Base-by-base conservation (phyloP, 495 filamentous ascomycete genomes). In the Evansstolkia leycettana region DNA sequence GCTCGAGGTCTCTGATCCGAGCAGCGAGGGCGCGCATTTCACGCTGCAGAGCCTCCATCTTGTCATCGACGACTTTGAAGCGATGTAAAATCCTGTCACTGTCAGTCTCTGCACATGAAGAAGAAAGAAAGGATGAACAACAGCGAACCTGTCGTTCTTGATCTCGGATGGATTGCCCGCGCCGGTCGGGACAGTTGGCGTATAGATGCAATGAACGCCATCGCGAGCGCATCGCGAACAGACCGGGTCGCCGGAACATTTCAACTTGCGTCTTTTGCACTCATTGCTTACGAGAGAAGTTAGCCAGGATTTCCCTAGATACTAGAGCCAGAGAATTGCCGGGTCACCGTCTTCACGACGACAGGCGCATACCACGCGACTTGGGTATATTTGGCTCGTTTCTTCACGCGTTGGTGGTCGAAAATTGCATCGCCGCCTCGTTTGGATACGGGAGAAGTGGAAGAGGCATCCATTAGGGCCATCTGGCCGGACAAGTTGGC, bases 241-340 rank as follows among this genome's bases (percentile, higher is more conserved):
- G 1, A 79, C 76, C 1, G 60, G 67, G 39, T 85, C 73, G 33
- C 86, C 86, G 51, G 86, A 88, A 56, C 86, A 94, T 52, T 90
- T 92, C 55, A 93, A 80, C 59, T 94, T 93, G 29, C 86, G 77
- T 15, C 84, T 69, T 46, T 92, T 92, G 62, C 86, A 94, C 50
- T 94, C 82, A 49, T 88, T 92, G 45, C 67, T 71, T 28, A 7
- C 17, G 4, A n/a, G n/a, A 18, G 8, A 1, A 25, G 28, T 32
- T 2, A 26, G 36, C 46, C 41, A 52, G 42, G 18, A 19, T 29
- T 26, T 19, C 23, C 23, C 19, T 2, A 31, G 13, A 26, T 17
- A 19, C 18, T 5, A 5, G 14, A 15, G 13, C 16, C 18, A 29
- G 8, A 17, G 17, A 16, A 14, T n/a, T n/a, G n/a, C n/a, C n/a